Evolutionary conservation across 2,329 filamentous ascomycete genomes (phyloP).

Genomic region (Xylaria polymorpha): DNA sequence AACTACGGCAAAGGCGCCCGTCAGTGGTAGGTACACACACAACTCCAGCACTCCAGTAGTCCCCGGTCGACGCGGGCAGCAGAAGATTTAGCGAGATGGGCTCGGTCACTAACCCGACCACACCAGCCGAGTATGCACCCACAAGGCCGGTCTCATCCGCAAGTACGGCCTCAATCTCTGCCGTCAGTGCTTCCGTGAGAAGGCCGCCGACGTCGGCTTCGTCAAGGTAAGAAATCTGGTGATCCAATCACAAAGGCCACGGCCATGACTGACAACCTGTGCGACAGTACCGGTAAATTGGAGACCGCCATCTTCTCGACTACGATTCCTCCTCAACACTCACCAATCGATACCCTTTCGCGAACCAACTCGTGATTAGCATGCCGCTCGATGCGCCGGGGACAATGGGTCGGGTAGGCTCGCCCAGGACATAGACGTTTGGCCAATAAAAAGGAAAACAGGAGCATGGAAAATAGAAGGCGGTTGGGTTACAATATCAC

Average conservation of each 20-base stretch:
- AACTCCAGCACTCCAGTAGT: not conserved
- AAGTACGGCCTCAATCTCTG: conserved; percentile 97
- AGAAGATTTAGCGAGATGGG: not conserved
- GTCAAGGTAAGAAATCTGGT: conserved; percentile 33
- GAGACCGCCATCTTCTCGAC: conserved; percentile 1
- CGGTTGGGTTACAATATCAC: conserved; percentile 33
- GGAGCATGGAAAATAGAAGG: conserved; percentile 29
- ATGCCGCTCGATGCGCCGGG: conserved; percentile 27
- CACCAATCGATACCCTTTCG: conserved; percentile 36
- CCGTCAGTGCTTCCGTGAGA: conserved; percentile 72
- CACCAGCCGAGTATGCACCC: conserved; percentile 77
- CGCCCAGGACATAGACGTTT: conserved; percentile 12
- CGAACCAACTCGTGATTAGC: conserved; percentile 24
- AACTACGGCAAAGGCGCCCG: conserved; percentile 97
- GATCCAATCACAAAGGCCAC: not conserved
- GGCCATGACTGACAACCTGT: conserved; percentile 17
- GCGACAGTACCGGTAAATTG: conserved; percentile 36
- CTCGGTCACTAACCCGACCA: not conserved
- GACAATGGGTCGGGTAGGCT: conserved; percentile 24
- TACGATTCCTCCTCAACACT: conserved; percentile 30
- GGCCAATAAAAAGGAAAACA: conserved; percentile 26
- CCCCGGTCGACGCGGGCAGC: not conserved
- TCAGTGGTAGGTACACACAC: conserved; percentile 80
- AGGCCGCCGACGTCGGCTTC: conserved; percentile 36
- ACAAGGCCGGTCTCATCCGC: conserved; percentile 98